These are phyloP conservation scores for Wickerhamiella qilinensis DNA, from an alignment of 805 yeast species.

Conservation along the genomic window DNA sequence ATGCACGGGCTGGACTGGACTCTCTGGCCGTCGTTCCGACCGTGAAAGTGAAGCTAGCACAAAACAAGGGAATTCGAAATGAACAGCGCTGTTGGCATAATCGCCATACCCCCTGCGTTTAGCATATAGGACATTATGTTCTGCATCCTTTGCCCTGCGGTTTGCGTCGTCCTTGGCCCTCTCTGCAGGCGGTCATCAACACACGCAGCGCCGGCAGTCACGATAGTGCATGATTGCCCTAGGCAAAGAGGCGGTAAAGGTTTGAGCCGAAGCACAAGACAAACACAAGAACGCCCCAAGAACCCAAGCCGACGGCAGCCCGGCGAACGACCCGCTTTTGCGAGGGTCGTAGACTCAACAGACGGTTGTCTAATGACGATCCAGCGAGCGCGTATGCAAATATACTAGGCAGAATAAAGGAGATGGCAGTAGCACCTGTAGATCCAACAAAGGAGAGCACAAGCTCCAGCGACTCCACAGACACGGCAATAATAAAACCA, in stretches of 20 bases:
- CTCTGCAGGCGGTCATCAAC: no score
- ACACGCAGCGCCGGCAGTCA: no score
- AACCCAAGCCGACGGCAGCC: constrained; percentile 37
- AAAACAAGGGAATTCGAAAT: no score
- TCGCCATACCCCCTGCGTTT: no score
- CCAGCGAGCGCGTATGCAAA: constrained; percentile 64
- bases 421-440: constrained; percentile 83
- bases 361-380: constrained; percentile 10
- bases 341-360: constrained; percentile 4
- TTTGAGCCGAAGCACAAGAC: constrained; percentile 38
- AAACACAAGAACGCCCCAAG: constrained; percentile 64
- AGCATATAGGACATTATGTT: no score
- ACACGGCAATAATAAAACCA: constrained; percentile 48
- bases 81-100: no score
- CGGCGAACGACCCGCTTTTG: constrained; percentile 14
- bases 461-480: constrained; percentile 58
- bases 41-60: no score
- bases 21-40: no score
- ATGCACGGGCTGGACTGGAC: no score
- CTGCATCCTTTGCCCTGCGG: no score
- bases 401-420: constrained; percentile 78
- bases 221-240: not conserved
- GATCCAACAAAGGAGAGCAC: constrained; percentile 83
- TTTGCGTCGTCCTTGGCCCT: no score
- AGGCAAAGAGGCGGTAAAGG: constrained; percentile 6